Evolutionary conservation across 1,284 basidiomycete species (phyloP), one percentile per base, ranked within the genome.

Genomic region (Melampsora americana): DNA sequence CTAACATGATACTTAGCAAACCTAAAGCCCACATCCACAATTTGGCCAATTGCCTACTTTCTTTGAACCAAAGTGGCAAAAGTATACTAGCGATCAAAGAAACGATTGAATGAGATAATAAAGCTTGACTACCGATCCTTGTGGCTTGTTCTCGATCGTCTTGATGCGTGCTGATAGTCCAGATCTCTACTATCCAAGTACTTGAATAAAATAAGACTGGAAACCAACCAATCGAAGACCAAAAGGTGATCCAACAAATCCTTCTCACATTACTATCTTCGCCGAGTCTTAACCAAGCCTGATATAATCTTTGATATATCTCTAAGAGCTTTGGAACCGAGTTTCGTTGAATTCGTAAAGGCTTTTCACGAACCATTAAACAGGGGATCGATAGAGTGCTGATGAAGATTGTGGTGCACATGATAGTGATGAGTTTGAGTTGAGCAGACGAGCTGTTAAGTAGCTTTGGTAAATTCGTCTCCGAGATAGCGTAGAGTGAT

Each of bases 191-290:
- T 44, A 82, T 77, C 71, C 80, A 83, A n/a, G 80, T 81, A 0
- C 80, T 82, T 32, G 81, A 66, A 62, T 82, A 83, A 77, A 83
- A 83, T 12, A 83, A 77, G 48, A 83, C 80, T 4, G 82, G 81
- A 66, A 83, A 83, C 82, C 82, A 83, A 61, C 81, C 80, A 79
- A 81, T 80, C 60, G 80, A 81, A 0, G 80, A 80, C 77, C 82
- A 81, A 20, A 82, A 69, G 75, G 82, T 80, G 28, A 81, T 80
- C 12, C 79, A 32, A 62, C 82, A 83, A 16, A 83, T 79, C 18
- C 81, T 77, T 56, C 80, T 77, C 20, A 83, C 79, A 2, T 80
- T 75, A 20, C 78, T 66, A 42, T 60, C 69, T 0, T 82, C 82
- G n/a, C n/a, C n/a, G 16, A 83, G 69, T n/a, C 78, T 69, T 1